These are phyloP conservation scores for Epichloe sylvatica DNA, from an alignment of 2,329 filamentous ascomycete species.

Conservation along the genomic window DNA sequence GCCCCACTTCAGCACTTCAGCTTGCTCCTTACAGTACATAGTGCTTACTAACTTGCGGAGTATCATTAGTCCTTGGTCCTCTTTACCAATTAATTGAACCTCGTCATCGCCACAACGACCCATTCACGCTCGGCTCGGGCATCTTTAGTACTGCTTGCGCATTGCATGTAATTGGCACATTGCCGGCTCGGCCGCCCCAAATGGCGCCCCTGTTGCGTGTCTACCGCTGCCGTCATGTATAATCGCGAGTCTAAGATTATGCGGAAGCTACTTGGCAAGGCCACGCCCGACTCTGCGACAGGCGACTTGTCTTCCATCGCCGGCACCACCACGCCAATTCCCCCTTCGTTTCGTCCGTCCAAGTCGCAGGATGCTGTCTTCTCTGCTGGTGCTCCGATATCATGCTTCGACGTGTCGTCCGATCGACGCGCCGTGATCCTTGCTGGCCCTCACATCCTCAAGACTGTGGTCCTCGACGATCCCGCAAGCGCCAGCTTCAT, in stretches of 20 bases:
- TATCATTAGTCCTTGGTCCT: no score
- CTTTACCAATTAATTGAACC: no score
- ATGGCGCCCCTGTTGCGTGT: conserved; percentile 22
- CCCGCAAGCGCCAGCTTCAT: conserved; percentile 21
- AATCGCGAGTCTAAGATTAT: conserved; percentile 42
- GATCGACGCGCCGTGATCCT: conserved; percentile 43
- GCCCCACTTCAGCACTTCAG: background rate
- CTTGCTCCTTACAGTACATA: background rate
- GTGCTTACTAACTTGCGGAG: no score
- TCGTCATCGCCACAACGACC: background rate
- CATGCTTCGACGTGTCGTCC: conserved; percentile 43
- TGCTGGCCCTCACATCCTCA: conserved; percentile 45
- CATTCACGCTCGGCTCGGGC: background rate
- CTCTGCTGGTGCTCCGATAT: conserved; percentile 36
- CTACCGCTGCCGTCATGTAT: conserved; percentile 28
- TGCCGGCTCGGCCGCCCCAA: conserved; percentile 4
- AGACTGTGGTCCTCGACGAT: conserved; percentile 43
- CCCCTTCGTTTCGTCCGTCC: conserved; percentile 32
- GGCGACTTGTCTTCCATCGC: conserved; percentile 31
- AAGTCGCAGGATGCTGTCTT: conserved; percentile 44
- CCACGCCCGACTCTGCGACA: conserved; percentile 30
- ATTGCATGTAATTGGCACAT: background rate
- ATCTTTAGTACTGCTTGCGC: background rate
- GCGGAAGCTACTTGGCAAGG: conserved; percentile 46
- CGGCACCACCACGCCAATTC: conserved; percentile 27